These are phyloP conservation scores for Xylariaceae sp. DNA, from an alignment of 2,329 filamentous ascomycete genomes.

Conservation along the genomic window DNA sequence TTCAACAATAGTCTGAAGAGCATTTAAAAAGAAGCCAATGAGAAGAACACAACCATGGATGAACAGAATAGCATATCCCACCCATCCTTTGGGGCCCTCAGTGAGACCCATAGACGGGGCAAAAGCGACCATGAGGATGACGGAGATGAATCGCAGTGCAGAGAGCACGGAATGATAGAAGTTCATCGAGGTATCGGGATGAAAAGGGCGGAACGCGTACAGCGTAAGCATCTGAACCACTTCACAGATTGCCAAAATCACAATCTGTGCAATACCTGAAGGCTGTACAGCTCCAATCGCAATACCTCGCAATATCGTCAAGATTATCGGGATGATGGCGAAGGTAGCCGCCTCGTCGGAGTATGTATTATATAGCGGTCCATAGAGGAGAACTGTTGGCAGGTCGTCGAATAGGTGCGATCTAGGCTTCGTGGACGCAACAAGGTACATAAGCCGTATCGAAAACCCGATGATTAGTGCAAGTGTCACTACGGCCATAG, in stretches of 20 bases:
- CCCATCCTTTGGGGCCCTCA: slow-evolving; percentile 83
- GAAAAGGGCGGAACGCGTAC: slow-evolving; percentile 85
- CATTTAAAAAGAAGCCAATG: slow-evolving; percentile 90
- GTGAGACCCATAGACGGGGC: slow-evolving; percentile 75
- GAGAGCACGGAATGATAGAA: slow-evolving; percentile 87
- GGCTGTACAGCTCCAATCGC: slow-evolving; percentile 90
- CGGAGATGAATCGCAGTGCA: slow-evolving; percentile 67
- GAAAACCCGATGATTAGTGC: slow-evolving; percentile 69
- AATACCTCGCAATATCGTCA: slow-evolving; percentile 82
- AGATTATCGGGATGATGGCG: slow-evolving; percentile 77
- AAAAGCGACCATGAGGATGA: slow-evolving; percentile 77
- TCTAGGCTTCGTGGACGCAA: slow-evolving; percentile 75
- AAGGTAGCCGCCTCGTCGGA: slow-evolving; percentile 90
- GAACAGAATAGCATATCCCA: slow-evolving; percentile 85
- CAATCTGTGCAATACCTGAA: slow-evolving; percentile 88
- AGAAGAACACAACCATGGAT: slow-evolving; percentile 81
- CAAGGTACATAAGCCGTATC: slow-evolving; percentile 74
- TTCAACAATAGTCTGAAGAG: slow-evolving; percentile 85
- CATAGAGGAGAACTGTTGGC: slow-evolving; percentile 82
- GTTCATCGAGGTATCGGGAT: slow-evolving; percentile 93
- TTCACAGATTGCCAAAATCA: slow-evolving; percentile 89
- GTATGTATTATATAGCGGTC: slow-evolving; percentile 95
- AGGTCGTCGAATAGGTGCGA: slow-evolving; percentile 91
- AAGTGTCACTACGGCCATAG: slow-evolving; percentile 70
- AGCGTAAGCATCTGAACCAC: slow-evolving; percentile 84